These are phyloP conservation scores for Asterophora parasitica DNA, from an alignment of 768 basidiomycete species.

Conservation along the genomic window DNA sequence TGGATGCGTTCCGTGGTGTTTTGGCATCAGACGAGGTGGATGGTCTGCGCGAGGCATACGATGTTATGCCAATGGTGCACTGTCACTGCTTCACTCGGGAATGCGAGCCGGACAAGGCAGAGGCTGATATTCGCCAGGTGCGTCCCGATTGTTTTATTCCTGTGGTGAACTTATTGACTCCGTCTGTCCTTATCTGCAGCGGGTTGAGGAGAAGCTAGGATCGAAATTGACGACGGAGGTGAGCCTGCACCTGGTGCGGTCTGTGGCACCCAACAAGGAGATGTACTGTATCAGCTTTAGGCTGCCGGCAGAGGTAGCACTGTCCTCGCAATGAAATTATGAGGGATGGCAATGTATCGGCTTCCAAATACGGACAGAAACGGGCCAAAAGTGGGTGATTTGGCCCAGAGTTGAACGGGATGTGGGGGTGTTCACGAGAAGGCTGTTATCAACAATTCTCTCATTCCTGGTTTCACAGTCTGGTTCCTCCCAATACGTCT, in stretches of 20 bases:
- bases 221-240: conserved; percentile 44
- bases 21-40: conserved; percentile 34
- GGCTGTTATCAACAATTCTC: no score
- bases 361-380: conserved; percentile 6
- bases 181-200: conserved; percentile 37
- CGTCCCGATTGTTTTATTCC: conserved; percentile 2
- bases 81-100: conserved; percentile 96
- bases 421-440: no score
- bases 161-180: conserved; percentile 10
- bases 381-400: conserved; percentile 13
- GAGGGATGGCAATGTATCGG: not conserved
- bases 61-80: conserved; percentile 85
- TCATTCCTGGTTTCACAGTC: no score
- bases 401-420: not conserved
- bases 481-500: not conserved
- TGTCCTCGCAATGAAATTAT: conserved; percentile 3
- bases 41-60: conserved; percentile 43
- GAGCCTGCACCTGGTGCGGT: conserved; percentile 73
- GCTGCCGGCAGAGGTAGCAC: conserved; percentile 35
- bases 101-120: conserved; percentile 59
- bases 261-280: conserved; percentile 93
- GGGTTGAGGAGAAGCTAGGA: conserved; percentile 67
- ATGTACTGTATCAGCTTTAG: conserved; percentile 97
- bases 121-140: conserved; percentile 78
- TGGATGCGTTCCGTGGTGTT: conserved; percentile 83